Conservation (phyloP, 352 stramenopile species). For the Bremia lactucae region DNA sequence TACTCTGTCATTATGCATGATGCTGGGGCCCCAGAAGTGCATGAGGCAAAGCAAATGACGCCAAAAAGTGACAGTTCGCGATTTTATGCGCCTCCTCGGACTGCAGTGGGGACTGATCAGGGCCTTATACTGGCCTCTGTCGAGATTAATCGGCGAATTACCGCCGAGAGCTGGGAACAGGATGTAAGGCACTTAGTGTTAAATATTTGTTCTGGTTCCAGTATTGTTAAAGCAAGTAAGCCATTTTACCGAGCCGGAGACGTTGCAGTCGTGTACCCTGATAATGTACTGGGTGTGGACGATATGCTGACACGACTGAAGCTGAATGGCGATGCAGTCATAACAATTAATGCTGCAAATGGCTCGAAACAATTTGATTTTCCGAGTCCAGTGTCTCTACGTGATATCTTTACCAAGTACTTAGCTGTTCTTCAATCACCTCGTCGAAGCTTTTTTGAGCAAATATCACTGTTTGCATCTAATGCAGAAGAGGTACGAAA, state of each 20-base stretch:
- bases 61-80: constrained; percentile 24
- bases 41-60: constrained; percentile 9
- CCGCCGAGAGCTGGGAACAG: constrained; percentile 60
- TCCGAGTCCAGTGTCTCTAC: constrained; percentile 38
- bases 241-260: constrained; percentile 48
- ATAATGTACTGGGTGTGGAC: constrained; percentile 62
- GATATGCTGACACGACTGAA: constrained; percentile 53
- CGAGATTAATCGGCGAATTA: constrained; percentile 52
- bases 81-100: constrained; percentile 53
- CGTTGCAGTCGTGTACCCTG: constrained; percentile 66
- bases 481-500: constrained; percentile 67
- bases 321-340: constrained; percentile 20
- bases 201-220: constrained; percentile 18
- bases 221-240: not conserved
- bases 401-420: constrained; percentile 73
- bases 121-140: constrained; percentile 47
- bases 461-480: constrained; percentile 66
- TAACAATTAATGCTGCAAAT: constrained; percentile 43
- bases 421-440: constrained; percentile 83
- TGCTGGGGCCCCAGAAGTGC: constrained; percentile 4
- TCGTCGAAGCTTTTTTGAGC: constrained; percentile 81
- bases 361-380: constrained; percentile 37
- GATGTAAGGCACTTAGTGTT: constrained; percentile 77
- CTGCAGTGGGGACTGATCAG: constrained; percentile 25
- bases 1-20: constrained; percentile 34